These are phyloP conservation scores for Castanea crenata DNA, from an alignment of 306 rosid species.

Conservation along the genomic window DNA sequence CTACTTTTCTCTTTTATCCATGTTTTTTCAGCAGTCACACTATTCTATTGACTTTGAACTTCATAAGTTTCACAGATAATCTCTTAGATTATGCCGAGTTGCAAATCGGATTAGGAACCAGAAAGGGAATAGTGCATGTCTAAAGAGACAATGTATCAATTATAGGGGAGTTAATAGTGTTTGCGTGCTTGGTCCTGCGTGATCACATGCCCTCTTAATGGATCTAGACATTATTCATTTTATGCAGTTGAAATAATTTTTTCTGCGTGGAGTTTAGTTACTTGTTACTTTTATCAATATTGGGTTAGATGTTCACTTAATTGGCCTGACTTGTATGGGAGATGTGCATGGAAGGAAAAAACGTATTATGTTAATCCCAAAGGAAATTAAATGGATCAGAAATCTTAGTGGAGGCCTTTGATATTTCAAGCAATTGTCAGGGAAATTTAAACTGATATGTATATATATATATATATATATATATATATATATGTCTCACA, in stretches of 20 bases:
- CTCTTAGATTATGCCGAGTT: neutral
- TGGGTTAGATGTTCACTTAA: neutral
- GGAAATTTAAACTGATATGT: neutral
- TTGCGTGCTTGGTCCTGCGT: neutral
- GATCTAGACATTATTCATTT: neutral
- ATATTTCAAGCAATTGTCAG: neutral
- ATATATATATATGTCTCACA: neutral
- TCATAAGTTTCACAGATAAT: neutral
- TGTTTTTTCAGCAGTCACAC: neutral
- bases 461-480: neutral
- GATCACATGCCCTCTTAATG: neutral
- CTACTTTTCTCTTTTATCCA: slow-evolving; percentile 14
- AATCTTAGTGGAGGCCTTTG: neutral
- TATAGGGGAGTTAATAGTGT: neutral
- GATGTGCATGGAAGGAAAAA: neutral
- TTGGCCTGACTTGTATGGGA: neutral
- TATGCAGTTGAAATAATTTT: neutral
- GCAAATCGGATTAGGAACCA: neutral
- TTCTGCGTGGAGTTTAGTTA: neutral
- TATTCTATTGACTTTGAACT: slow-evolving; percentile 4
- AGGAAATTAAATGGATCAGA: neutral
- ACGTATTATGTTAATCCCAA: neutral
- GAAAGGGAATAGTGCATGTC: neutral
- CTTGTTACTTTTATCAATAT: neutral
- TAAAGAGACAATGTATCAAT: neutral